Percentiles rank a stretch among this genome's conserved stretches.
Conservation (phyloP, 176 grass and related monocot genomes). For the Oryza coarctata region DNA sequence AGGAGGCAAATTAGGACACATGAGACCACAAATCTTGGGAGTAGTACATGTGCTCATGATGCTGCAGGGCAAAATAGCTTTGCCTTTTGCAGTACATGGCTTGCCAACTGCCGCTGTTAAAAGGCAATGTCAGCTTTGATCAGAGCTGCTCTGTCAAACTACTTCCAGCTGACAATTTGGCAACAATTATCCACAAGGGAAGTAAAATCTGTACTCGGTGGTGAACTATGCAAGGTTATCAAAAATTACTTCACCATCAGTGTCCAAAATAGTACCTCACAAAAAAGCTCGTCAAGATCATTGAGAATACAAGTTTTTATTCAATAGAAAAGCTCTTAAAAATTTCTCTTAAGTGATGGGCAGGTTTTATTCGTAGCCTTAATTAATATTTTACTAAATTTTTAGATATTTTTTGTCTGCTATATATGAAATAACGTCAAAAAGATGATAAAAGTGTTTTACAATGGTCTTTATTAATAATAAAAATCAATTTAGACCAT, state of each 20-base stretch:
- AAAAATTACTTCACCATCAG: background rate
- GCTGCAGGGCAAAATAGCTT: background rate
- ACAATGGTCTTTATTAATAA: too few relatives aligned
- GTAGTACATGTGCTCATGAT: background rate
- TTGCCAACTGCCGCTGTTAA: background rate
- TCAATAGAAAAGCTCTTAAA: too few relatives aligned
- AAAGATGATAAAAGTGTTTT: too few relatives aligned
- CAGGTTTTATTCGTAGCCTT: background rate
- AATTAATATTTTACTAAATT: too few relatives aligned
- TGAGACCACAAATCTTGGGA: background rate
- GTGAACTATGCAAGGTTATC: background rate
- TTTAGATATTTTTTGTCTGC: too few relatives aligned
- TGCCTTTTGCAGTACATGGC: background rate
- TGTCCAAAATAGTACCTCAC: background rate
- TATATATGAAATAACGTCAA: too few relatives aligned
- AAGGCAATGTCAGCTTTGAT: constrained; percentile 26
- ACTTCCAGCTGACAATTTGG: background rate
- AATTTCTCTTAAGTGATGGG: too few relatives aligned
- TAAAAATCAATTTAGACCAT: too few relatives aligned
- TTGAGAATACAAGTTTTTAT: too few relatives aligned
- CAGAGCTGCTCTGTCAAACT: background rate
- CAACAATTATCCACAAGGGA: background rate
- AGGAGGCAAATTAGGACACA: background rate
- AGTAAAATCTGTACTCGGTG: too few relatives aligned
- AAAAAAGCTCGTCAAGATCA: too few relatives aligned